phyloP scores from a whole-genome alignment of 441 rosid species.

The Croton laevigatus region DNA sequence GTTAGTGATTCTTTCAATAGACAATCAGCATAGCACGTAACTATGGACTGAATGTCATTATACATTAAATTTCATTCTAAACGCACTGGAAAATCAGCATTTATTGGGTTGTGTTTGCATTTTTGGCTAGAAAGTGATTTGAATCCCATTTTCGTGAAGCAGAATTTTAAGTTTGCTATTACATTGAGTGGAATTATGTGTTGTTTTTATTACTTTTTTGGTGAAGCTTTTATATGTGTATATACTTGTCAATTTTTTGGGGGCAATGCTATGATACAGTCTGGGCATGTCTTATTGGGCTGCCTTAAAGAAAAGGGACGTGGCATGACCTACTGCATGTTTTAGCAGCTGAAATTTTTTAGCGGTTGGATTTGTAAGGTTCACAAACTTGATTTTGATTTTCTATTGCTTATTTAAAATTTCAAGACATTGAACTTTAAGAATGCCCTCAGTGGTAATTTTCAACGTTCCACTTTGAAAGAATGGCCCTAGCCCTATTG shows the following conservation, averaged over 20 bases:
- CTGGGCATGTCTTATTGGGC: too few species aligned
- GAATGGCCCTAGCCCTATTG: background rate
- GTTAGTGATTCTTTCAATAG: background rate
- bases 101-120: background rate
- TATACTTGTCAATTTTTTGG: background rate
- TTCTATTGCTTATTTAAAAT: background rate
- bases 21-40: background rate
- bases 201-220: background rate
- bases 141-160: background rate
- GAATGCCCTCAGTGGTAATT: background rate
- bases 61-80: background rate
- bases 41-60: background rate
- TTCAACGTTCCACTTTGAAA: background rate
- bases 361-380: background rate
- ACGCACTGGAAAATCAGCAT: background rate
- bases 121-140: background rate
- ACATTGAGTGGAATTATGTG: background rate
- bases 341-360: background rate
- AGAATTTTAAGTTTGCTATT: background rate
- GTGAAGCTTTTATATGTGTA: background rate
- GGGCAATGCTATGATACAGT: too few species aligned
- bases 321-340: background rate
- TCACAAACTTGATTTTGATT: background rate
- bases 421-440: background rate
- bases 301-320: background rate